These are phyloP conservation scores for Teunomyces funiuensis DNA, from an alignment of 805 yeast species.

Conservation along the genomic window DNA sequence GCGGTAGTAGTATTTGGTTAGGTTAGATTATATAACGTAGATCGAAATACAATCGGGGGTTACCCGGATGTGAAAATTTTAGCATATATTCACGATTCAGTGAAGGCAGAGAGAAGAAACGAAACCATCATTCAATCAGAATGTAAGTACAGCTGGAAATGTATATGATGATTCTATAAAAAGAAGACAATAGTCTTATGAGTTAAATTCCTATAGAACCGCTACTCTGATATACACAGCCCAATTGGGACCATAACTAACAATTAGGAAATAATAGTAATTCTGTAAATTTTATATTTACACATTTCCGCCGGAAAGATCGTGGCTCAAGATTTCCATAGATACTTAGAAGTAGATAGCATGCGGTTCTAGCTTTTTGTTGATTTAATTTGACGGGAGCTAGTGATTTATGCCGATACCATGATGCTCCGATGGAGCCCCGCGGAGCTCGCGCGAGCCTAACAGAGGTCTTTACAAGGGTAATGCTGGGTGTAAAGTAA, in stretches of 20 bases:
- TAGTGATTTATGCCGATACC: too few relatives aligned
- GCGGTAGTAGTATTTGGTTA: too few relatives aligned
- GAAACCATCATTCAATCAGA: background rate
- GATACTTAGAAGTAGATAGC: background rate
- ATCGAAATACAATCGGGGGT: too few relatives aligned
- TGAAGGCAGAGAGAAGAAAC: background rate
- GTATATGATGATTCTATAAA: constrained; percentile 16
- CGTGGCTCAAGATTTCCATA: background rate
- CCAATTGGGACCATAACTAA: background rate
- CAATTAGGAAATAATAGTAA: too few relatives aligned
- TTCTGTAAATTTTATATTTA: too few relatives aligned
- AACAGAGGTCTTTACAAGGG: too few relatives aligned
- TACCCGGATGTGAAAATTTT: constrained; percentile 9
- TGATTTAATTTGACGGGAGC: too few relatives aligned
- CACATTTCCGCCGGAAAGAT: too few relatives aligned
- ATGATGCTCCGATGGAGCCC: background rate
- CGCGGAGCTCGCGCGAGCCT: background rate
- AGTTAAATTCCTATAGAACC: constrained; percentile 18
- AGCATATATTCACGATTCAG: background rate
- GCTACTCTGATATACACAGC: constrained; percentile 16
- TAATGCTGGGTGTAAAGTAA: too few relatives aligned
- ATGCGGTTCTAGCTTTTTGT: background rate
- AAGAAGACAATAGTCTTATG: constrained; percentile 11
- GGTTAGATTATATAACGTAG: too few relatives aligned
- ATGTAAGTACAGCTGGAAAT: background rate